Percentiles rank a stretch among this genome's conserved stretches.
These are phyloP conservation scores for Silene uniflora DNA, from an alignment of 148 eudicot species.

Conservation along the genomic window DNA sequence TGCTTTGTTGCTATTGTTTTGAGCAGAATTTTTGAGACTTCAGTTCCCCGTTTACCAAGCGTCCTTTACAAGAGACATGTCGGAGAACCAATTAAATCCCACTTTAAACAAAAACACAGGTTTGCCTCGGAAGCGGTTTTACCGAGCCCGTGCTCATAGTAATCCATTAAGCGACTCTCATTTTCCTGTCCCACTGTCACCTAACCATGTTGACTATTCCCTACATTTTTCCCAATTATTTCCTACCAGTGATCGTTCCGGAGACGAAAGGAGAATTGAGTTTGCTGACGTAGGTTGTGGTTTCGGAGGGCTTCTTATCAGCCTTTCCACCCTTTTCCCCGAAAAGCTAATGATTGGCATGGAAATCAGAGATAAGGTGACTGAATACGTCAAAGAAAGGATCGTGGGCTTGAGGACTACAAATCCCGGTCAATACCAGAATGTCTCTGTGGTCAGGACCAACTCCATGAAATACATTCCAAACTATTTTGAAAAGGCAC, in stretches of 20 bases:
- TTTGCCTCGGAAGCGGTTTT: slow-evolving; percentile 83
- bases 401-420: slow-evolving; percentile 58
- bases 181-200: slow-evolving; percentile 81
- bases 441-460: slow-evolving; percentile 79
- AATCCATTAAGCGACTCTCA: slow-evolving; percentile 94
- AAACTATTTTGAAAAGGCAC: slow-evolving; percentile 80
- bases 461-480: slow-evolving; percentile 98
- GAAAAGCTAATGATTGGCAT: slow-evolving; percentile 88
- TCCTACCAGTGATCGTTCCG: slow-evolving; percentile 30
- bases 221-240: slow-evolving; percentile 58
- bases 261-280: slow-evolving; percentile 46
- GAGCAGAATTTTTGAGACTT: slow-evolving; percentile 9
- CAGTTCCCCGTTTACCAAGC: background rate
- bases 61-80: slow-evolving; percentile 30
- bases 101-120: slow-evolving; percentile 67
- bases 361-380: slow-evolving; percentile 92
- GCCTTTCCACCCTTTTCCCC: slow-evolving; percentile 72
- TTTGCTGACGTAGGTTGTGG: slow-evolving; percentile 97
- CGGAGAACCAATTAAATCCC: slow-evolving; percentile 46
- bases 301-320: slow-evolving; percentile 85
- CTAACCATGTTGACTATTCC: slow-evolving; percentile 67
- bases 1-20: background rate
- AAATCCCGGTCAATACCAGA: slow-evolving; percentile 72
- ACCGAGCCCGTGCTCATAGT: slow-evolving; percentile 93
- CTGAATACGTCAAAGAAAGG: slow-evolving; percentile 88